Evolutionary conservation across 2,329 filamentous ascomycete genomes (phyloP).

Genomic region (Rhynchosporium agropyri): DNA sequence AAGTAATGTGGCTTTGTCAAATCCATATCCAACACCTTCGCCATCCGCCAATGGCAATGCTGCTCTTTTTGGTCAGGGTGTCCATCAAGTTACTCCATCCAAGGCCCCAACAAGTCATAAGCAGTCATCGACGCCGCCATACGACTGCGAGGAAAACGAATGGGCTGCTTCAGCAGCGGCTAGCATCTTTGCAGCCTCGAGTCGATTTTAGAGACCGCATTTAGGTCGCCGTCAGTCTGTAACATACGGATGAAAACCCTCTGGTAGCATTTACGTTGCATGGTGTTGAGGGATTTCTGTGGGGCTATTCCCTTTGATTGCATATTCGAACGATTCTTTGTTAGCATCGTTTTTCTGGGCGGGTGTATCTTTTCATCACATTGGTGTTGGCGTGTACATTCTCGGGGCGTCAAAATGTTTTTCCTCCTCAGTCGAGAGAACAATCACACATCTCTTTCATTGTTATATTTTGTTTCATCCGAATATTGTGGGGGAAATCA

Average conservation of each 20-base stretch:
- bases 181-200: slow-evolving; percentile 76
- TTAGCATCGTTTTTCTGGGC: slow-evolving; percentile 25
- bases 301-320: slow-evolving; percentile 27
- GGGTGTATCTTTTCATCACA: slow-evolving; percentile 21
- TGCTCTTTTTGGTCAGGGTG: slow-evolving; percentile 67
- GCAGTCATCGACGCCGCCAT: slow-evolving; percentile 95
- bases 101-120: slow-evolving; percentile 52
- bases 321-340: slow-evolving; percentile 36
- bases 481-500: slow-evolving; percentile 17
- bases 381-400: slow-evolving; percentile 32
- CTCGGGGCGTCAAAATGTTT: slow-evolving; percentile 26
- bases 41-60: slow-evolving; percentile 82
- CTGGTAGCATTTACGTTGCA: slow-evolving; percentile 41
- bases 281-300: slow-evolving; percentile 39
- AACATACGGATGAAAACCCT: slow-evolving; percentile 42
- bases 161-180: slow-evolving; percentile 85
- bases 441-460: slow-evolving; percentile 28
- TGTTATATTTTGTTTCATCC: slow-evolving; percentile 36
- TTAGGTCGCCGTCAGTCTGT: slow-evolving; percentile 34
- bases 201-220: slow-evolving; percentile 52
- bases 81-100: slow-evolving; percentile 51
- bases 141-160: slow-evolving; percentile 90
- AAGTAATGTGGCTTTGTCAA: slow-evolving; percentile 62
- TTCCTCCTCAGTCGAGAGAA: slow-evolving; percentile 24
- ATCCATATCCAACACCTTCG: slow-evolving; percentile 68